These are phyloP conservation scores for Diutina scorzettiae DNA, from an alignment of 1,139 yeast genomes.

Conservation along the genomic window DNA sequence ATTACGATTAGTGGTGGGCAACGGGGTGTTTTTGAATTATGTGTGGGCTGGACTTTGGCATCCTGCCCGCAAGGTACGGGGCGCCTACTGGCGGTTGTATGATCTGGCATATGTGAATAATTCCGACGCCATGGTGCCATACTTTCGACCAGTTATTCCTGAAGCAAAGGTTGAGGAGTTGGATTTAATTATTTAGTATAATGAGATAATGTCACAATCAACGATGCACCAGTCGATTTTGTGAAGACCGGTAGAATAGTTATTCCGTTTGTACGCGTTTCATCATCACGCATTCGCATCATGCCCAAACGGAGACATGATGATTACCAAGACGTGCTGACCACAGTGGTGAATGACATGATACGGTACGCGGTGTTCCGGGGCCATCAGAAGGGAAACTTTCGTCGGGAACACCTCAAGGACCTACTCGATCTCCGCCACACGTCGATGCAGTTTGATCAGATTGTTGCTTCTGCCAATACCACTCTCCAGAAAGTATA, in stretches of 20 bases:
- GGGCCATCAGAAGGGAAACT: background rate
- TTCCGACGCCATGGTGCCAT: slow-evolving; percentile 68
- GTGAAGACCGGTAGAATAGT: no score
- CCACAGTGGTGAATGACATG: background rate
- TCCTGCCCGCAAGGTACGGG: slow-evolving; percentile 81
- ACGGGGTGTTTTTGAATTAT: slow-evolving; percentile 65
- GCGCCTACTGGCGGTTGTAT: slow-evolving; percentile 76
- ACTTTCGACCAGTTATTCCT: slow-evolving; percentile 17
- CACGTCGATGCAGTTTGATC: background rate
- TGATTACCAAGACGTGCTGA: background rate
- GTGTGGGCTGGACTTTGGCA: slow-evolving; percentile 86
- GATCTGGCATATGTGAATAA: slow-evolving; percentile 67
- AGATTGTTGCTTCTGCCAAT: background rate
- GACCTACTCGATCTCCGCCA: background rate
- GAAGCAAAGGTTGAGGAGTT: slow-evolving; percentile 8
- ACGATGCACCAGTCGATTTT: no score
- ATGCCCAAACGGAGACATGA: slow-evolving; percentile 1
- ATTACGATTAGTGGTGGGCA: slow-evolving; percentile 60
- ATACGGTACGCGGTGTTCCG: background rate
- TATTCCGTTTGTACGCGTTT: slow-evolving; percentile 13
- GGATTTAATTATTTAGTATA: slow-evolving; percentile 8
- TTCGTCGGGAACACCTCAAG: background rate
- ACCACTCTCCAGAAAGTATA: background rate
- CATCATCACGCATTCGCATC: slow-evolving; percentile 7
- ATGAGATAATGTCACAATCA: no score